Base-by-base conservation (phyloP, 1,139 yeast species). In the Scheffersomyces insectosa region DNA sequence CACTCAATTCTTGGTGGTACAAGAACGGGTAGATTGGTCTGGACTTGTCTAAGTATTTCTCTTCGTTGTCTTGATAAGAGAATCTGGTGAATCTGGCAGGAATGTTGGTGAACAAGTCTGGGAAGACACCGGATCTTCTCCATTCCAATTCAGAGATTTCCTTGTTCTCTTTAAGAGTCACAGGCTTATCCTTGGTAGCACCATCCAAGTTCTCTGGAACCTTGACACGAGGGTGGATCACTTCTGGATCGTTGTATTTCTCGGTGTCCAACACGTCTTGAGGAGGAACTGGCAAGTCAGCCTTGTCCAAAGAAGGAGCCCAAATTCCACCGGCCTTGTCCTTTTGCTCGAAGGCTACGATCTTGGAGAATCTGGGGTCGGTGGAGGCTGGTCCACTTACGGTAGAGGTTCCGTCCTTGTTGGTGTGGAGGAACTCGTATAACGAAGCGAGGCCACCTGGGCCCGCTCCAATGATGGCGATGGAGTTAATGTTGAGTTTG, bases 41-140 rank as follows among this genome's bases (percentile, higher is more conserved):
- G 9, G 48, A 35, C 33, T 52, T 52, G 44, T 68, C 66, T 15
- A 48, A 42, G 42, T 57, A 68, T 46, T 65, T 54, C 4, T 51
- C 54, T 34, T 65, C 67, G 38, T 63, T 54, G 8, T 66, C 64
- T 47, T 65, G 54, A 33, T 70, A 68, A 6, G 79, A 70, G 47
- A 70, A 77, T 39, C 78, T 57, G 44, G 77, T 66, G 45, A 74
- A 67, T 36, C 72, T 49, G 20, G 68, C 49, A 2, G 82, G 78
- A 32, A 77, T 71, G 46, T 77, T 77, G 29, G 80, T 73, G 55
- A 68, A 77, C 20, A 77, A 58, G 39, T 68, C 63, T 28, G 69
- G 67, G 49, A 67, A 76, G 23, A 75, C 66, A 5, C 77, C 80
- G 47, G 72, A 64, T 33, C 57, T 53, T 34, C 56, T 63, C 82